Evolutionary conservation across 345 rosid species (phyloP), one percentile per base, ranked within the genome.

Genomic region (Eucalyptus lansdowneana): DNA sequence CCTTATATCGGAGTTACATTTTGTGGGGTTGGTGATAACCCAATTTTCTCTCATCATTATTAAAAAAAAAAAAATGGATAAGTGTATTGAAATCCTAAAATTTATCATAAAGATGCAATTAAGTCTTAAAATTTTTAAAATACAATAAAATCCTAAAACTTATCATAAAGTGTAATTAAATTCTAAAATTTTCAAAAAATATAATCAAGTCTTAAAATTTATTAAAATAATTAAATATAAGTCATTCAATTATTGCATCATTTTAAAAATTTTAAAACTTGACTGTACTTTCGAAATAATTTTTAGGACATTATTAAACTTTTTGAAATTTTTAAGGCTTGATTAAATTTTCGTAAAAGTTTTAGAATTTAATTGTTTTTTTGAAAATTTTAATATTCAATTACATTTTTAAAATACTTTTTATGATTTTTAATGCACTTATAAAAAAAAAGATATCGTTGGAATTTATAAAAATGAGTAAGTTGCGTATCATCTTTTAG

Each of bases 241-340:
- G 3, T 50, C 16, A 50, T 50, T 50, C 3, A 5, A 50, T 50
- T 50, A 14, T 50, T 50, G 2, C 16, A 50, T n/a, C 1, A 0
- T 50, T 50, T 50, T 50, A 5, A 50, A 50, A 50, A 50, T 14
- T 50, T 50, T 50, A 50, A 0, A 0, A 50, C 6, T 50, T 0
- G 6, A 14, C 5, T 14, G 16, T 0, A 14, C 16, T 50, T 50
- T 14, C 0, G 3, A 50, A 0, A 50, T 5, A 50, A 5, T 0
- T 50, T 50, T 50, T 50, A 50, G 1, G 51, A 50, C 51, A 5
- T 50, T 14, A 50, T 50, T 50, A 50, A 50, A 50, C 3, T 2
- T 50, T 50, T 50, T 50, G 16, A 50, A 0, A 50, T 2, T 50
- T 50, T 50, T 50, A 50, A 50, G 16, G 6, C 6, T 14, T 5